Evolutionary conservation across 805 yeast species (phyloP).

Genomic region (Candida ficus): DNA sequence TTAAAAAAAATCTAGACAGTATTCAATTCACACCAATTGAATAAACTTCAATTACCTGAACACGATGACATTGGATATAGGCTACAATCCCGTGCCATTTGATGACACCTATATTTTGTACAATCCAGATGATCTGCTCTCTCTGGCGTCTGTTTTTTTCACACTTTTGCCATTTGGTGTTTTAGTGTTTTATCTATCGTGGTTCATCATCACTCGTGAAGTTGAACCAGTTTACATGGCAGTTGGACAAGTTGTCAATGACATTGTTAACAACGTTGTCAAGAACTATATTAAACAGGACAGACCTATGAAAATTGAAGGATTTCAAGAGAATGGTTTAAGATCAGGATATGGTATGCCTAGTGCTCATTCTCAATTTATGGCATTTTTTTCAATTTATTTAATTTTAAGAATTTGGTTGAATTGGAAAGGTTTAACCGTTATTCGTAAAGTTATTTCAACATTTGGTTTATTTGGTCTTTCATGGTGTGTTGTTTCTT

Average conservation of each 20-base stretch:
- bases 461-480: slow-evolving; percentile 24
- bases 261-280: slow-evolving; percentile 60
- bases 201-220: slow-evolving; percentile 80
- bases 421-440: slow-evolving; percentile 37
- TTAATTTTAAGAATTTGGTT: slow-evolving; percentile 38
- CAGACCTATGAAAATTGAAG: slow-evolving; percentile 52
- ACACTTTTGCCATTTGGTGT: slow-evolving; percentile 79
- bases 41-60: no score
- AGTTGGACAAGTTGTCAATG: slow-evolving; percentile 80
- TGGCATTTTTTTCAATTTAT: slow-evolving; percentile 77
- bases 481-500: slow-evolving; percentile 46
- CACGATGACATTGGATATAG: slow-evolving; percentile 5
- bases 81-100: slow-evolving; percentile 46
- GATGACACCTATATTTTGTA: slow-evolving; percentile 85
- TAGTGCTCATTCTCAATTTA: slow-evolving; percentile 92
- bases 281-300: slow-evolving; percentile 64
- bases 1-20: no score
- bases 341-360: slow-evolving; percentile 91
- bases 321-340: slow-evolving; percentile 33
- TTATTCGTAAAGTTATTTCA: slow-evolving; percentile 27
- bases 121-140: slow-evolving; percentile 57
- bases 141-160: slow-evolving; percentile 60
- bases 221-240: slow-evolving; percentile 80
- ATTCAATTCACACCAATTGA: background rate
- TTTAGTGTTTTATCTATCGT: slow-evolving; percentile 72